Evolutionary conservation across 306 rosid genomes (phyloP).

Genomic region (Trifolium dubium): DNA sequence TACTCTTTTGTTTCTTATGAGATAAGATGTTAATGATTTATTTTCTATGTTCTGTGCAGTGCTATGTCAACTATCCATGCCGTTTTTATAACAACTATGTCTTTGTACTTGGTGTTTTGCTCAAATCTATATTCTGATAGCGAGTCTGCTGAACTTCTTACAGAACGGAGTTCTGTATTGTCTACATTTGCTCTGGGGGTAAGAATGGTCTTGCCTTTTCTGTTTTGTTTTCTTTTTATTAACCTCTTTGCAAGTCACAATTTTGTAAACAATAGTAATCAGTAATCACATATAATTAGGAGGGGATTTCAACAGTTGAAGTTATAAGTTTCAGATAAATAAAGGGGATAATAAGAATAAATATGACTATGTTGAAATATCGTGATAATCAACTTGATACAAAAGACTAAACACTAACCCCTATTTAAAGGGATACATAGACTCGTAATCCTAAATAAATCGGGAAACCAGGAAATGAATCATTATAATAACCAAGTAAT

Average conservation of each 20-base stretch:
- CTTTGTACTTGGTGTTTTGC: slow-evolving; percentile 83
- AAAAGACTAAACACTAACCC: neutral
- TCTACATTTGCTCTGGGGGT: slow-evolving; percentile 86
- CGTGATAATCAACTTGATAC: neutral
- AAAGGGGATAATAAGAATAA: neutral
- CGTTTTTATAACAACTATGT: slow-evolving; percentile 72
- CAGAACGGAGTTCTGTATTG: slow-evolving; percentile 58
- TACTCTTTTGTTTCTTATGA: slow-evolving; percentile 27
- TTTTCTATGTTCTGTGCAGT: slow-evolving; percentile 55
- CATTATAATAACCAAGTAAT: slow-evolving; percentile 1
- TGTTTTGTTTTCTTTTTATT: slow-evolving; percentile 28
- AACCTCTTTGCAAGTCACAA: slow-evolving; percentile 16
- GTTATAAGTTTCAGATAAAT: neutral
- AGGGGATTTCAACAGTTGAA: neutral
- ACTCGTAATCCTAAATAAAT: neutral
- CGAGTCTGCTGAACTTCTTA: slow-evolving; percentile 50
- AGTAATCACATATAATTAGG: slow-evolving; percentile 23
- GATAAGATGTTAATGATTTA: slow-evolving; percentile 24
- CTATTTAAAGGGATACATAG: neutral
- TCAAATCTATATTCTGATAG: slow-evolving; percentile 74
- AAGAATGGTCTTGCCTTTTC: slow-evolving; percentile 38
- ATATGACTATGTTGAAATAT: neutral
- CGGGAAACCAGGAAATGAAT: neutral
- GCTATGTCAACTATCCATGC: slow-evolving; percentile 90
- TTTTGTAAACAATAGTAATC: slow-evolving; percentile 26